Base-by-base conservation (phyloP, 371 early-diverging fungal genomes). In the Chytridiales sp. region DNA sequence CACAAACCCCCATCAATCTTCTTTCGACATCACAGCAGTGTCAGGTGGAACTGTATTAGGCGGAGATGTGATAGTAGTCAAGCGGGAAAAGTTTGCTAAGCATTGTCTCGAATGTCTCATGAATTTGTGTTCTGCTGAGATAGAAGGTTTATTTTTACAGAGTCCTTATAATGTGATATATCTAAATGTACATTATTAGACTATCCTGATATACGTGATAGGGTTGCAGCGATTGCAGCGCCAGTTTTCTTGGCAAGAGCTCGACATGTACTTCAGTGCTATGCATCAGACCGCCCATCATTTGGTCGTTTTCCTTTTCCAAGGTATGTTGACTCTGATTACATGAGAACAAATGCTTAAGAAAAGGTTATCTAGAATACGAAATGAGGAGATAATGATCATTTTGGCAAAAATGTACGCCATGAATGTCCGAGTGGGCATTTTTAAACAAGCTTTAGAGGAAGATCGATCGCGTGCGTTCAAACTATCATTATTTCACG, bases 231-330 rank as follows among this genome's bases (percentile, higher is more conserved):
- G 30, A 74, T 81, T 0, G 84, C 86, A 8, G 82, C 86, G 4
- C 88, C 88, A 3, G 74, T 87, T 19, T 69, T 95, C 57, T 71
- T 93, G 47, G 81, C 85, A 27, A 82, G 87, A 53, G 85, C 88
- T 59, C 76, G 80, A 31, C 75, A 74, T 0, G 82, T 91, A 8
- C 64, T 95, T 21, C 74, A 80, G 31, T 72, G 78, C 22, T 93
- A 88, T 70, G 80, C 79, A 24, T 77, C 76, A n/a, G 93, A 93
- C 70, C 83, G 82, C 59, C 84, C 84, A 27, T 66, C 88, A 32
- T 73, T 87, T 46, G 93, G 92, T 19, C 79, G 82, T 34, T 79
- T 87, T 43, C 93, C 93, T 5, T 78, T 93, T 71, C 90, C 94
- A 59, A 82, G 87, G 82, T 84, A 75, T 76, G 76, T 78, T 73